A percentile compares a stretch with the other conserved stretches of the same genome.
Conservation (phyloP, 768 basidiomycete genomes). For the Boletus sp. region DNA sequence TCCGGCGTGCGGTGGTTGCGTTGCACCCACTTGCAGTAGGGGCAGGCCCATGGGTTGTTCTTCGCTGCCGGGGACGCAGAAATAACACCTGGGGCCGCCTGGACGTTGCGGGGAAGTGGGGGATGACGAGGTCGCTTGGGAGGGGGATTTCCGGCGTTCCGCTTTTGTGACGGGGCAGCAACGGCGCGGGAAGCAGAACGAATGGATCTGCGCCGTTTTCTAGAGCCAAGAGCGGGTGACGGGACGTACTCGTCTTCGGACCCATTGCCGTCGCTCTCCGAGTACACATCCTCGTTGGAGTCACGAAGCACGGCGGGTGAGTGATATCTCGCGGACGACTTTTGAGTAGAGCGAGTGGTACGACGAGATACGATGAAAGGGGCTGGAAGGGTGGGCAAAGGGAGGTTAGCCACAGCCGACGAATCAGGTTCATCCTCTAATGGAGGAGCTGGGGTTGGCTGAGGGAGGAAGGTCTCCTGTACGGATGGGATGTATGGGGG, state of each 20-base stretch:
- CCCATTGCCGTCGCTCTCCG: constrained; percentile 39
- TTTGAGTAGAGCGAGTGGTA: constrained; percentile 15
- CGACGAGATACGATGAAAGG: constrained; percentile 6
- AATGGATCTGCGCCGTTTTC: constrained; percentile 33
- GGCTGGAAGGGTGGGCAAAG: not conserved
- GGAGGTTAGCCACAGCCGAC: not conserved
- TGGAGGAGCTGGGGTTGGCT: not conserved
- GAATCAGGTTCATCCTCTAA: not conserved
- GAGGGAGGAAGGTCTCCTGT: constrained; percentile 4
- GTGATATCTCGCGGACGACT: not conserved
- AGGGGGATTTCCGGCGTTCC: not conserved
- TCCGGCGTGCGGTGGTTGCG: constrained; percentile 54
- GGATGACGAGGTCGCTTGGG: constrained; percentile 32
- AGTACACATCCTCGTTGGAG: constrained; percentile 32
- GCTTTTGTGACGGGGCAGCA: constrained; percentile 6
- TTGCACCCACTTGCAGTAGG: constrained; percentile 48
- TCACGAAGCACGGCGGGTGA: constrained; percentile 3
- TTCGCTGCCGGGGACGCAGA: constrained; percentile 19
- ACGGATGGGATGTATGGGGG: constrained; percentile 13
- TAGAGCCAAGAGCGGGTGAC: constrained; percentile 32
- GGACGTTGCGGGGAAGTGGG: constrained; percentile 46
- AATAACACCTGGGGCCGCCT: constrained; percentile 31
- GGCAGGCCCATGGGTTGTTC: constrained; percentile 43
- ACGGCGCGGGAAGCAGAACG: not conserved
- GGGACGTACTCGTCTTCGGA: constrained; percentile 48